phyloP scores from a whole-genome alignment of 345 rosid species.

The Eucalyptus sp. region DNA sequence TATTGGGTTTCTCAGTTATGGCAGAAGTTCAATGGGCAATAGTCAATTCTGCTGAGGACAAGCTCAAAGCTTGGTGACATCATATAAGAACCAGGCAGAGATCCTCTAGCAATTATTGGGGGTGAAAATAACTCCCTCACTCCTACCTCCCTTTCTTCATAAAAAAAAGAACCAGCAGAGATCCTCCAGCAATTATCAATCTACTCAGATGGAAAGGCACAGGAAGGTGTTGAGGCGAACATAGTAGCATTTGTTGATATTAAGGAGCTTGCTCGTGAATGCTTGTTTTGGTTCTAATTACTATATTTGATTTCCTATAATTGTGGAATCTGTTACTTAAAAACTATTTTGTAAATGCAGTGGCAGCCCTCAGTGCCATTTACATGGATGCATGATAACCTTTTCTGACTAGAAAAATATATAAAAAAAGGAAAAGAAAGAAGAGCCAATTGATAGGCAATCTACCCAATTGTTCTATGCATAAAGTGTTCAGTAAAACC shows the following conservation, averaged over 20 bases:
- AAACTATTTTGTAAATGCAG: too few relatives aligned
- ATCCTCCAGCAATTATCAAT: neutral
- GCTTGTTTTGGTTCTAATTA: neutral
- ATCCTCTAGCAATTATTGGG: neutral
- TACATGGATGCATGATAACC: neutral
- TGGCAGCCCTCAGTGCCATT: neutral
- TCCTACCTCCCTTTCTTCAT: neutral
- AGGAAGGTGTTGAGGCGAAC: neutral
- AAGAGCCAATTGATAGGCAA: neutral
- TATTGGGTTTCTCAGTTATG: neutral
- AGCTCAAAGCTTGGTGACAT: neutral
- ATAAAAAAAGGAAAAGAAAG: neutral
- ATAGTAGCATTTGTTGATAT: neutral
- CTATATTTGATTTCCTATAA: too few relatives aligned
- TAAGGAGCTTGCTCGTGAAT: neutral
- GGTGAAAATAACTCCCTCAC: too few relatives aligned
- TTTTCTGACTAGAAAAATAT: neutral
- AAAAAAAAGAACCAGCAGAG: neutral
- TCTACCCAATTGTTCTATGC: neutral
- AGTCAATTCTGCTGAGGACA: neutral
- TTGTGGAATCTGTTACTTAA: too few relatives aligned
- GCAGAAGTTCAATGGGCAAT: neutral
- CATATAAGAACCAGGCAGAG: neutral
- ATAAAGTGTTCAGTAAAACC: neutral
- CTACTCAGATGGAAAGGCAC: neutral